Base-by-base conservation (phyloP, 257 asterid species). In the Fraxinus pennsylvanica region DNA sequence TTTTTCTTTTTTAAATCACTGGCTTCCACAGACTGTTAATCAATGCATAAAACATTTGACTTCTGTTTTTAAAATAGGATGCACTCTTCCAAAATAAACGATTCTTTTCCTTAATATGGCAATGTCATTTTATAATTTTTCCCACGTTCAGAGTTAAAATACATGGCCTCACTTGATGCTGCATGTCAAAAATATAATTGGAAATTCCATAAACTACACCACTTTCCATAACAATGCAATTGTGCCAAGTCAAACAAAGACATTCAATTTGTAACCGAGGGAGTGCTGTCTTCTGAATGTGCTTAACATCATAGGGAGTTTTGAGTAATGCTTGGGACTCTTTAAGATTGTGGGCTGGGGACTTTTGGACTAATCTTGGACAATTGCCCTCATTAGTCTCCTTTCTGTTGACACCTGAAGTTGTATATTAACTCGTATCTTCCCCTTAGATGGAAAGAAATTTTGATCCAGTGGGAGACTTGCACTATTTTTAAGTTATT, bases 21-120 rank as follows among this genome's bases (percentile, higher is more conserved):
- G 35, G 32, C 69, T 25, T 71, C 30, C 69, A 54, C 47, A 69
- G 13, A 13, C 66, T 70, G 66, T 76, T 68, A 22, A 32, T 32
- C 63, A 80, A 29, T 72, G 74, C 29, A 38, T 21, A 50, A 57
- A 74, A 12, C 75, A 52, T 41, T 32, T 67, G 9, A n/a, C 29
- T 33, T 17, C 63, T 15, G 25, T 15, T 19, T 22, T 54, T 13
- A 45, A 41, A 45, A 3, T 45, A 13, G 13, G 54, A 4, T 13
- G n/a, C n/a, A 6, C 25, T 54, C 65, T 54, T 54, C 8, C 25
- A 54, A 54, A 19, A 17, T 5, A 19, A 19, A 17, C 10, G 6
- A 19, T 54, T 5, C 25, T 19, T 54, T 27, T 27, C n/a, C 19
- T 13, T 45, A 19, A 17, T 54, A 54, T 54, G 25, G 65, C 27